Evolutionary conservation across 495 filamentous ascomycete genomes (phyloP), one percentile per base, ranked within the genome.

Genomic region (Daldinia grandis): DNA sequence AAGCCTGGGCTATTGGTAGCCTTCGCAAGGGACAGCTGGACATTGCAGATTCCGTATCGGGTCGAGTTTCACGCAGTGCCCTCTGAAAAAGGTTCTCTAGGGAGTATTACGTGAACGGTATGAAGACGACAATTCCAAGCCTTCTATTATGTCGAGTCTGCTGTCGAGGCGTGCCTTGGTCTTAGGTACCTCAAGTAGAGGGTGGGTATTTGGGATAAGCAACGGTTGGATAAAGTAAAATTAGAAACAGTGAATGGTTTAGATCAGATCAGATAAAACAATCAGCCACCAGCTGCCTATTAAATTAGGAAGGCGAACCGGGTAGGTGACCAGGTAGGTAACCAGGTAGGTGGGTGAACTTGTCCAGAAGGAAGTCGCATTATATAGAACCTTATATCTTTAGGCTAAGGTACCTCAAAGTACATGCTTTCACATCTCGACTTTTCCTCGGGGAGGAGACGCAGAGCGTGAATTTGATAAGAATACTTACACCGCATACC

Each of bases 31-130:
- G 63, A 49, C 19, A 59, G 9, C 14, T 27, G 38, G 27, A 50
- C 51, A 66, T 72, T 56, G 58, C 25, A 56, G 59, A 55, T 9
- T 67, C n/a, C 9, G 17, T 30, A 37, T 24, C 6, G 30, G 28
- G 28, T 50, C 25, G 15, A 30, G 42, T 40, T 28, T 38, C 49
- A 62, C 38, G 21, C 12, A 25, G 58, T 51, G 9, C 31, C 31
- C 9, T 33, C 12, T 33, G 31, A 10, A 33, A 33, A 33, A 12
- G 8, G 8, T 33, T 10, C 9, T 3, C 31, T 12, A 2, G 31
- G 33, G 33, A 35, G 10, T 33, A 5, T 35, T 35, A 14, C 3
- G 33, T 4, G 33, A 14, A 35, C 12, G 3, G 12, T 14, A 35
- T 4, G 12, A 35, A 5, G 33, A 35, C 33, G 33, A 14, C 14